Conservation (phyloP, 1,284 basidiomycete genomes). For the Caloboletus firmus region DNA sequence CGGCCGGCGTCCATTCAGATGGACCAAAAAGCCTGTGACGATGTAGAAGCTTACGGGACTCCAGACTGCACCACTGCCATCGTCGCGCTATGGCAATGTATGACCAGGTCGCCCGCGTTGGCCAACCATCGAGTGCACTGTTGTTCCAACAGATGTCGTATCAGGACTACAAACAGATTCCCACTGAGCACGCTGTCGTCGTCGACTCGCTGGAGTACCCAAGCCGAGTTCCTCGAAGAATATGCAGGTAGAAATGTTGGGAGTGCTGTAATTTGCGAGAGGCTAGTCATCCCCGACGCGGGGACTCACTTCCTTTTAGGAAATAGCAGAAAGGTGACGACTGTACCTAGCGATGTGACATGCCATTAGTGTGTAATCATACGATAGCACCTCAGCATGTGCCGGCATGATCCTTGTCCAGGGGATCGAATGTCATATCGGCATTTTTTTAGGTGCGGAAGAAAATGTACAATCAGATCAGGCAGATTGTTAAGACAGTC, state of each 20-base stretch:
- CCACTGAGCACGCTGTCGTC: neutral
- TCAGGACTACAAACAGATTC: neutral
- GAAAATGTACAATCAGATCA: neutral
- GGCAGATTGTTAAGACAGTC: slow-evolving; percentile 22
- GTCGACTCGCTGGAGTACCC: neutral
- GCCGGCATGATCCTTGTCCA: neutral
- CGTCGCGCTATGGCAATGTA: neutral
- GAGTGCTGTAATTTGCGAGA: neutral
- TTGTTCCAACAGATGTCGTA: neutral
- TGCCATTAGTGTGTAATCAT: neutral
- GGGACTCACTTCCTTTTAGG: neutral
- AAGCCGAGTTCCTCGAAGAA: neutral
- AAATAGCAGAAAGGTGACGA: neutral
- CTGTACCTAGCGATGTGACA: neutral
- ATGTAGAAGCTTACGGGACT: neutral
- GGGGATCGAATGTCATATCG: neutral
- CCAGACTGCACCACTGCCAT: neutral
- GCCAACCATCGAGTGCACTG: neutral
- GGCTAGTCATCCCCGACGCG: neutral
- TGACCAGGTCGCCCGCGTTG: neutral
- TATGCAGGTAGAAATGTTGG: neutral
- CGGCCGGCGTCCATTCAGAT: neutral
- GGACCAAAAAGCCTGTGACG: neutral
- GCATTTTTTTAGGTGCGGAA: neutral
- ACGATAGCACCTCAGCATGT: no score